Percentiles rank a stretch among this genome's conserved stretches.
phyloP scores from a whole-genome alignment of 2,329 filamentous ascomycete species.

The Plenodomus lindquistii region DNA sequence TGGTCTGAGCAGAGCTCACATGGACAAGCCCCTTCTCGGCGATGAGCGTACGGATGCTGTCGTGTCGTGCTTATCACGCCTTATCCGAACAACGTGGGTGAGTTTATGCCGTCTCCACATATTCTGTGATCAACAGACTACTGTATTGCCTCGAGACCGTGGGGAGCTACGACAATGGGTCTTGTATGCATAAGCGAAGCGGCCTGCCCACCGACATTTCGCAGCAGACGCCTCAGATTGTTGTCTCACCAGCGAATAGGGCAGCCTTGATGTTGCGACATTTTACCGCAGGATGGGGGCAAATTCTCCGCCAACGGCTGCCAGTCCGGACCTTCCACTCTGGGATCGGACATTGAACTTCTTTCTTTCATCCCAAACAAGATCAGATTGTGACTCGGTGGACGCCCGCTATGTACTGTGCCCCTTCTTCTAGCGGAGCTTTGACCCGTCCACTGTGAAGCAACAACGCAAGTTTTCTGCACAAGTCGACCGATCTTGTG shows the following conservation, averaged over 20 bases:
- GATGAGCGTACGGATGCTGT: constrained; percentile 20
- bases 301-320: constrained; percentile 11
- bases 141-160: neutral
- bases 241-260: constrained; percentile 10
- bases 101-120: constrained; percentile 13
- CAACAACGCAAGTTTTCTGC: neutral
- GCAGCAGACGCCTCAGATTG: neutral
- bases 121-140: neutral
- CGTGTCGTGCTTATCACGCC: constrained; percentile 39
- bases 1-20: constrained; percentile 31
- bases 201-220: neutral
- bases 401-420: neutral
- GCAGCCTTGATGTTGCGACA: constrained; percentile 2
- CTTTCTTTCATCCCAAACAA: neutral
- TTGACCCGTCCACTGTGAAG: neutral
- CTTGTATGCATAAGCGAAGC: neutral
- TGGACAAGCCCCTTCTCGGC: constrained; percentile 36
- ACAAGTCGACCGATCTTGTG: neutral
- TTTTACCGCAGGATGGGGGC: constrained; percentile 17
- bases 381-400: constrained; percentile 4
- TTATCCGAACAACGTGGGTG: constrained; percentile 29
- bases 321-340: constrained; percentile 20
- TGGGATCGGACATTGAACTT: constrained; percentile 5
- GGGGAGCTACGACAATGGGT: neutral
- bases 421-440: neutral